Base-by-base conservation (phyloP, 148 eudicot species). In the Rhododendron kiyosumense region DNA sequence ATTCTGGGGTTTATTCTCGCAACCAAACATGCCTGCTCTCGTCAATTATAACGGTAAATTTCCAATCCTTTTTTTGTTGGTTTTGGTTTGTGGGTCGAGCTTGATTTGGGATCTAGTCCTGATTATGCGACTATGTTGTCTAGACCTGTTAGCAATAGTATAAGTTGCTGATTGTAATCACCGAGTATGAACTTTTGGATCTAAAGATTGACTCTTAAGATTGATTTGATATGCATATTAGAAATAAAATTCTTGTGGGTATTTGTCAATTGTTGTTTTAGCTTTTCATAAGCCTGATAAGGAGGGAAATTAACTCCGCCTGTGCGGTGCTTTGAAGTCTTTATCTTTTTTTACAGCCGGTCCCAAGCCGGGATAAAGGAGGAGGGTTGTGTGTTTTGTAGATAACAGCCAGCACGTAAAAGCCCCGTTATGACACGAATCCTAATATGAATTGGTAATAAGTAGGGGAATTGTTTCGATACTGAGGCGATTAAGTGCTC, bases 21-120 rank as follows among this genome's bases (percentile, higher is more conserved):
- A 6, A 83, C 78, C 86, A 87, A 51, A 86, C 89, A 96, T 96
- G 99, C 92, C 98, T 61, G 88, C 93, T 54, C 92, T 94, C 88
- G 89, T 96, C 87, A 92, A 96, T 89, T 95, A 94, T 88, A 88
- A 92, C 81, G 98, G 99, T 94, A 88, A 87, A 94, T 91, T 85
- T 84, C 10, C 9, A 75, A 59, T 78, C 41, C 78, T 76, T 32
- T 9, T 38, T 74, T 51, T 45, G 22, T 69, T 13, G 18, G 73
- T n/a, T 81, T 45, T 75, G 1, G 32, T 45, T 51, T 18, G 32
- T 17, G 30, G 61, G 61, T 54, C 61, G 61, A 54, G 24, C 22
- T 24, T 38, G 28, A 2, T 18, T 54, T 75, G 45, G 45, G 24
- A 32, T 54, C 30, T 22, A 1, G 32, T 78, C 46, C 30, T n/a